A percentile compares a stretch with the other conserved stretches of the same genome.
phyloP scores from a whole-genome alignment of 495 filamentous ascomycete species.

The Xylaria nigripes region DNA sequence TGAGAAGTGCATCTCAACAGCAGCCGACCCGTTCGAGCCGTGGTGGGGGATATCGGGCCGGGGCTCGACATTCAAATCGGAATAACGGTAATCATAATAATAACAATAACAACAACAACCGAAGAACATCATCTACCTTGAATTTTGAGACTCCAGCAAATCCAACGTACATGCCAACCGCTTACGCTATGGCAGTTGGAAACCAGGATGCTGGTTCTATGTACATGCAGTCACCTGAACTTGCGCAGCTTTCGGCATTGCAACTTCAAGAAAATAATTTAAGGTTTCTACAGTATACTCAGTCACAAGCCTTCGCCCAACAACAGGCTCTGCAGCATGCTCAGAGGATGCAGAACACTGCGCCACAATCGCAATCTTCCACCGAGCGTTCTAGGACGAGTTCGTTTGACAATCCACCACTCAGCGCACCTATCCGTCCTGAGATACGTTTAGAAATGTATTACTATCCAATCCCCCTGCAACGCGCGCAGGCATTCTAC shows the following conservation, averaged over 20 bases:
- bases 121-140: slow-evolving; percentile 22
- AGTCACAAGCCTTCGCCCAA: slow-evolving; percentile 38
- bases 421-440: slow-evolving; percentile 43
- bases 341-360: slow-evolving; percentile 36
- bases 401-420: slow-evolving; percentile 45
- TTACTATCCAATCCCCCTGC: slow-evolving; percentile 29
- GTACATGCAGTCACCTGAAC: slow-evolving; percentile 42
- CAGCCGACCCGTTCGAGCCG: slow-evolving; percentile 42
- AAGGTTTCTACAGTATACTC: slow-evolving; percentile 40
- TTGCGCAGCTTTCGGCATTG: slow-evolving; percentile 31
- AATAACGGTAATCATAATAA: slow-evolving; percentile 37
- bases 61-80: slow-evolving; percentile 49
- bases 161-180: slow-evolving; percentile 21
- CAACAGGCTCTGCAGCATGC: slow-evolving; percentile 38
- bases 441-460: slow-evolving; percentile 35
- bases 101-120: slow-evolving; percentile 20
- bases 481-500: slow-evolving; percentile 23
- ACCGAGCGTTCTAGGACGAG: slow-evolving; percentile 44
- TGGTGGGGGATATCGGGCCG: slow-evolving; percentile 49
- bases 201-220: slow-evolving; percentile 31
- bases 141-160: slow-evolving; percentile 18
- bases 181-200: slow-evolving; percentile 23
- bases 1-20: slow-evolving; percentile 48
- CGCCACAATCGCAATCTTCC: slow-evolving; percentile 32
- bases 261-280: slow-evolving; percentile 36